Base-by-base conservation (phyloP, 78 protist species). In the Thecamonas trahens region DNA sequence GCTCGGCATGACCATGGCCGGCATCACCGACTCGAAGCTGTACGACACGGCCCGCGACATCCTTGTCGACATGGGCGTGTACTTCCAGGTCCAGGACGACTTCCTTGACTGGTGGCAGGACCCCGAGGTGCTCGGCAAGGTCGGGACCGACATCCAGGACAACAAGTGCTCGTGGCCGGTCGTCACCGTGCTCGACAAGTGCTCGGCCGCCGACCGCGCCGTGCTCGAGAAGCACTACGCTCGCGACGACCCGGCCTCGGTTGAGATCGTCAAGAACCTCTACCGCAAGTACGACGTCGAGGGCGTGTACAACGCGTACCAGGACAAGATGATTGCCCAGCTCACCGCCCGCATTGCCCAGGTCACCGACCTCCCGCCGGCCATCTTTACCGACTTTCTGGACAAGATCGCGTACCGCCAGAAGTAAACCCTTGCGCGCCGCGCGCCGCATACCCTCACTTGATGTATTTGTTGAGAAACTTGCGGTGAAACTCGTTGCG, bases 61-160 rank as follows among this genome's bases (percentile, higher is more conserved):
- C 32, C 67, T 82, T 26, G 60, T 91, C 44, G 76, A 65, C 32
- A 91, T 94, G 92, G 97, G 97, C 63, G 89, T 67, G 66, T 90
- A 77, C 71, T 94, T 94, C 87, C 97, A 93, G 79, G 61, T 76
- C 29, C 96, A 79, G 75, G 99, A 97, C 63, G 99, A 97, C 74
- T 91, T 69, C 83, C 83, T 97, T 31, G 99, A 97, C 81, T 88
- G 95, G 69, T 97, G 75, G 58, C 99, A 95, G 49, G 83, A 83
- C 42, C 95, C 96, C 29, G 76, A 66, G 45, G 80, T 70, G 29
- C 78, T 91, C 26, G 99, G 99, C 45, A 97, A 97, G 83, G 76
- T 92, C 72, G 98, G 98, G 49, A 81, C 95, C 14, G 98, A 95
- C 72, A 95, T 95, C 35, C 86, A 88, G 40, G 99, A 96, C 78